phyloP scores from a whole-genome alignment of 805 yeast species.

The Debaryomyces hansenii region DNA sequence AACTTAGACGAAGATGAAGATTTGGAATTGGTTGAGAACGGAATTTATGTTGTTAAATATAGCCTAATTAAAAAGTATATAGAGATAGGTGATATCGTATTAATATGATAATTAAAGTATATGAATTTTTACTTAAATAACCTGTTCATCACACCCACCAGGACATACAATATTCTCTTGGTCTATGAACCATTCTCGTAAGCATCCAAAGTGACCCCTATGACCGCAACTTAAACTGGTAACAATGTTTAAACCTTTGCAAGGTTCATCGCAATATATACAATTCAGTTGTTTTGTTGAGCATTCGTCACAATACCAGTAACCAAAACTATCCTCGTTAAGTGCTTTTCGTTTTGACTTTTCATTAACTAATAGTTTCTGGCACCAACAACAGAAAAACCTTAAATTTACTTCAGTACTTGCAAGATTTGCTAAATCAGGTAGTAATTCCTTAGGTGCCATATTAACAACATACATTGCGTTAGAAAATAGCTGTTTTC shows the following conservation, averaged over 20 bases:
- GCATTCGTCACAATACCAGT: slow-evolving; percentile 85
- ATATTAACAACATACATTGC: slow-evolving; percentile 56
- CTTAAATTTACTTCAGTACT: slow-evolving; percentile 36
- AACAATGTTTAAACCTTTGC: slow-evolving; percentile 67
- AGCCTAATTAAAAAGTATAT: slow-evolving; percentile 35
- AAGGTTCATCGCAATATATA: slow-evolving; percentile 72
- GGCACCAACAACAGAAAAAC: slow-evolving; percentile 63
- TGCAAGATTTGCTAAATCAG: slow-evolving; percentile 30
- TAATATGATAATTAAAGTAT: slow-evolving; percentile 24
- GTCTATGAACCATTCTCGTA: slow-evolving; percentile 72
- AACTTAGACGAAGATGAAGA: slow-evolving; percentile 28
- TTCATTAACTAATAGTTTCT: slow-evolving; percentile 60
- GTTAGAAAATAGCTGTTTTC: slow-evolving; percentile 51
- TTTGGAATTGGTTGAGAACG: slow-evolving; percentile 57
- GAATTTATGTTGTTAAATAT: slow-evolving; percentile 76
- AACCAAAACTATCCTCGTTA: slow-evolving; percentile 42
- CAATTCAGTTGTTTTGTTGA: slow-evolving; percentile 63
- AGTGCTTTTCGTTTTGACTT: slow-evolving; percentile 39
- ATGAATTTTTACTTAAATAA: slow-evolving; percentile 5
- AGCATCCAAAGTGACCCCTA: slow-evolving; percentile 79
- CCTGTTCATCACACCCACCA: slow-evolving; percentile 57
- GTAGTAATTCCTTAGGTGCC: slow-evolving; percentile 30
- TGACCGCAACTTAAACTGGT: slow-evolving; percentile 76
- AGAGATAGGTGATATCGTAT: slow-evolving; percentile 36
- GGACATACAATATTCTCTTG: slow-evolving; percentile 75